Conservation (phyloP, 106 monocot genomes). For the Dactylorhiza incarnata region DNA sequence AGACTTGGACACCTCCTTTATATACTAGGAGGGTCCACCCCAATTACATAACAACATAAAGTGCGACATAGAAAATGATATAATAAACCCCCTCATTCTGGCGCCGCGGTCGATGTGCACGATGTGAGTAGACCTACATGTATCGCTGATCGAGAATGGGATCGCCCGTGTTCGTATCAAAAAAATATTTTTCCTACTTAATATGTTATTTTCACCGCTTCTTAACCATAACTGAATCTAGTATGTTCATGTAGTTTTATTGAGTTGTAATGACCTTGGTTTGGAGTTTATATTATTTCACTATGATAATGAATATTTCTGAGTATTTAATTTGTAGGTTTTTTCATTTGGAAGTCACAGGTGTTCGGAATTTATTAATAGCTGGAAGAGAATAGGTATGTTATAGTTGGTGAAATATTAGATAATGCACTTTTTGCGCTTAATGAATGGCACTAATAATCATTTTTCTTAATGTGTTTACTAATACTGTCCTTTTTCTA, state of each 20-base stretch:
- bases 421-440: neutral
- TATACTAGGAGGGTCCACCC: too few species aligned
- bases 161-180: too few species aligned
- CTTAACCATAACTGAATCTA: neutral
- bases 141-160: too few species aligned
- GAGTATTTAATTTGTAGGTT: conserved; percentile 32
- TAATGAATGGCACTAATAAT: neutral
- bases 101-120: too few species aligned
- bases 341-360: conserved; percentile 74
- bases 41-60: too few species aligned
- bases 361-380: conserved; percentile 52
- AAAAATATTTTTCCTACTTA: too few species aligned
- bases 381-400: conserved; percentile 76
- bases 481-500: neutral
- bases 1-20: too few species aligned
- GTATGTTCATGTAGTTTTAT: neutral
- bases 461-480: neutral
- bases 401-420: neutral
- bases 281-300: neutral
- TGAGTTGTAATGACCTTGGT: neutral
- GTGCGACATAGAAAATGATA: too few species aligned
- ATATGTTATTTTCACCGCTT: neutral
- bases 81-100: too few species aligned
- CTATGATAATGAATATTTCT: neutral
- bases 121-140: too few species aligned